Evolutionary conservation across 257 asterid genomes (phyloP), one percentile per base, ranked within the genome.

Genomic region (Lycium barbarum): DNA sequence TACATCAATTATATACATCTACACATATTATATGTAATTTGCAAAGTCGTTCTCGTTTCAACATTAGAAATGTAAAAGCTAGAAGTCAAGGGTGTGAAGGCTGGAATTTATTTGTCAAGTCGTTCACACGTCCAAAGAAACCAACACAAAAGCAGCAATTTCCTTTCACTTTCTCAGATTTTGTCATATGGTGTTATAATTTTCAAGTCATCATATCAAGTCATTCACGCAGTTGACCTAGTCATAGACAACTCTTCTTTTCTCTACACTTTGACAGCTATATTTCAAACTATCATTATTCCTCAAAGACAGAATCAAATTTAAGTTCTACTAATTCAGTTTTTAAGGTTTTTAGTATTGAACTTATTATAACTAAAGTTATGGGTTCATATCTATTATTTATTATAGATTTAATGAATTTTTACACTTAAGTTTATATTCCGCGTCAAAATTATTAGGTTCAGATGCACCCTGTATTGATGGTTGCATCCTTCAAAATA

Each of bases 31-130:
- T 57, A 14, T 67, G 22, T 8, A 36, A 66, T 33, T 66, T 66
- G 20, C 43, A 7, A 33, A 35, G 1, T 1, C 6, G 0, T 35
- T 36, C 1, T 11, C 2, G 6, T 67, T 67, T 35, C 6, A 35
- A 18, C 40, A 68, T 43, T 14, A 68, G 43, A 7, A 14, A 68
- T 36, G 26, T 68, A 38, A 36, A 68, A 68, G 53, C 78, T 14
- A 71, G 11, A 73, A 47, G 7, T 45, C 15, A 3, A n/a, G 0
- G 61, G 20, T 11, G 81, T 73, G 20, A 73, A 73, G 10, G 11
- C 59, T 11, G 2, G 81, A 73, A 73, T 40, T 38, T 70, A 70
- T 15, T 73, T 73, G 59, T 62, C 40, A 47, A 73, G 59, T 73
- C 20, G 14, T 33, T 62, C 36, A 62, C 68, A 20, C 2, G 0